phyloP scores from a whole-genome alignment of 805 yeast genomes.

The Ogataea ganodermae region DNA sequence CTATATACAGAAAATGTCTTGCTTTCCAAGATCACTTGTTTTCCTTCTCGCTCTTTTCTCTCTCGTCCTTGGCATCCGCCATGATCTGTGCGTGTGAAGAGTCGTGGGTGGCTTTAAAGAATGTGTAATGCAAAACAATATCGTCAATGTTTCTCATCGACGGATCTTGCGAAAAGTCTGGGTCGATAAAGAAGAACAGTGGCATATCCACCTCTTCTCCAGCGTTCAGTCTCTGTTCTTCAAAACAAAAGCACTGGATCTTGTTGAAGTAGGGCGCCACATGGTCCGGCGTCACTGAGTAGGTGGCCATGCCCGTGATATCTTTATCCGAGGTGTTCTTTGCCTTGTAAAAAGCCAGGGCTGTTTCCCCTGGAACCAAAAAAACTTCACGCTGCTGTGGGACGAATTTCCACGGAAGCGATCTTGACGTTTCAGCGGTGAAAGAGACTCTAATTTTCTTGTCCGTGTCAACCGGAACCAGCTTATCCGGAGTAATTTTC shows the following conservation, averaged over 20 bases:
- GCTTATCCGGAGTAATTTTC: constrained; percentile 81
- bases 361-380: constrained; percentile 96
- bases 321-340: constrained; percentile 83
- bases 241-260: constrained; percentile 97
- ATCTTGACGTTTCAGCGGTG: constrained; percentile 87
- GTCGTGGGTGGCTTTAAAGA: constrained; percentile 63
- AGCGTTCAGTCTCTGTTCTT: constrained; percentile 89
- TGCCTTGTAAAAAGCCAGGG: constrained; percentile 92
- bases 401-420: constrained; percentile 90
- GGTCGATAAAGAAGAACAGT: constrained; percentile 93
- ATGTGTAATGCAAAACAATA: constrained; percentile 87
- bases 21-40: too few relatives aligned
- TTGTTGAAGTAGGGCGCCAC: constrained; percentile 96
- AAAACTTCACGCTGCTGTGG: constrained; percentile 94
- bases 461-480: constrained; percentile 84
- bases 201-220: constrained; percentile 99
- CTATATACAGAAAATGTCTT: constrained; percentile 7
- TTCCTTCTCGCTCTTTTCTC: constrained; percentile 4
- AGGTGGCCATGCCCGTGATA: constrained; percentile 97
- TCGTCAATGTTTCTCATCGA: constrained; percentile 88
- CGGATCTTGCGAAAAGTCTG: constrained; percentile 93
- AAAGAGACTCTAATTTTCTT: constrained; percentile 81
- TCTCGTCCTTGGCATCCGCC: constrained; percentile 23
- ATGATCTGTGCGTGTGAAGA: constrained; percentile 29
- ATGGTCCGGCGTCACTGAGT: constrained; percentile 93